Evolutionary conservation across 2,329 filamentous ascomycete genomes (phyloP).

Genomic region (Trichoderma oligosporum): DNA sequence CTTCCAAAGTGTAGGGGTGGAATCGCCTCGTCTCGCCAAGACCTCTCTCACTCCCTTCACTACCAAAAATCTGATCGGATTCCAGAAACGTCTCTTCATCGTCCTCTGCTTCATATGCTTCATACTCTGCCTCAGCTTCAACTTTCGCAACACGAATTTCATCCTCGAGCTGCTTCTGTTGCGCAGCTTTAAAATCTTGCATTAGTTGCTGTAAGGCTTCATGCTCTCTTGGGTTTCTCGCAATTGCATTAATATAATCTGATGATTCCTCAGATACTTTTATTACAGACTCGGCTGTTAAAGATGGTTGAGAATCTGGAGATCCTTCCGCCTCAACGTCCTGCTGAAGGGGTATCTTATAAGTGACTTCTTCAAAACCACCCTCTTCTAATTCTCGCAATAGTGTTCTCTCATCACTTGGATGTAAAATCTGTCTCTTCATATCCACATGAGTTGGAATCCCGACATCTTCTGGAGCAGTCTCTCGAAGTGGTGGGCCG

Average conservation of each 20-base stretch:
- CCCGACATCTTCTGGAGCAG: conserved; percentile 56
- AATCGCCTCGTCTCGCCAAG: conserved; percentile 46
- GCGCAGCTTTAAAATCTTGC: conserved; percentile 52
- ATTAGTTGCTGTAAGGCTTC: conserved; percentile 52
- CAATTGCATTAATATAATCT: conserved; percentile 47
- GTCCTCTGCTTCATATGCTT: conserved; percentile 27
- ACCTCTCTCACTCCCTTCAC: conserved; percentile 31
- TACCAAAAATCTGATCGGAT: conserved; percentile 26
- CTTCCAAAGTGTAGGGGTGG: conserved; percentile 70
- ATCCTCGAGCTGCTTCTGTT: conserved; percentile 31
- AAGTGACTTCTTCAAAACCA: conserved; percentile 58
- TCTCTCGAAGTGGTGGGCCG: conserved; percentile 66
- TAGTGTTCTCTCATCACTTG: conserved; percentile 41
- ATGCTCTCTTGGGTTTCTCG: conserved; percentile 53
- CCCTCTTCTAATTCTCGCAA: conserved; percentile 55
- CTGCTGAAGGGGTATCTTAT: conserved; percentile 30
- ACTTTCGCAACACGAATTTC: conserved; percentile 23
- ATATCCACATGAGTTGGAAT: conserved; percentile 42
- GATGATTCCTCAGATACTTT: conserved; percentile 28
- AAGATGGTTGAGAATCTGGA: not conserved
- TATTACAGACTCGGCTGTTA: conserved; percentile 24
- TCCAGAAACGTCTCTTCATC: not conserved
- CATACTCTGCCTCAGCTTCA: conserved; percentile 24
- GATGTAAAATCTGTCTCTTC: conserved; percentile 24
- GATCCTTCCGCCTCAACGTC: conserved; percentile 7